Evolutionary conservation across 2,329 filamentous ascomycete species (phyloP).

Genomic region (Fusarium sambucinum): DNA sequence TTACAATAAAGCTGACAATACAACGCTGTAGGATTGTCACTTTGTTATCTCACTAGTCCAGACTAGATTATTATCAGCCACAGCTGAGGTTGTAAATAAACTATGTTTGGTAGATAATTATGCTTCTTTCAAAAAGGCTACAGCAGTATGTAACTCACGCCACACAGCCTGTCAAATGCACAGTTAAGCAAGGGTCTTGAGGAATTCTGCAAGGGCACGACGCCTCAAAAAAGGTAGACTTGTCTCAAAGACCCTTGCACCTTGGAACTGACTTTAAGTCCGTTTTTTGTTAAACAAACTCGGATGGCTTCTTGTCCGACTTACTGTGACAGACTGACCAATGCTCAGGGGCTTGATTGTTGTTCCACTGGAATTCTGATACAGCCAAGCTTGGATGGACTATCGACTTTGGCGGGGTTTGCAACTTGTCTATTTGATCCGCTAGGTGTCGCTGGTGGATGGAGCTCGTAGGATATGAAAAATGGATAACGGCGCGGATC

Average conservation of each 20-base stretch:
- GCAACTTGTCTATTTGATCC: constrained; percentile 9
- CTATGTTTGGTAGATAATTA: neutral
- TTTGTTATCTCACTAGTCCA: neutral
- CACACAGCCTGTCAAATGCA: neutral
- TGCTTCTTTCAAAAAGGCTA: neutral
- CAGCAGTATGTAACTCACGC: neutral
- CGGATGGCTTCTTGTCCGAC: neutral
- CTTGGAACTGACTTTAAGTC: neutral
- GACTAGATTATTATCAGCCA: neutral
- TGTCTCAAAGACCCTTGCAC: constrained; percentile 1
- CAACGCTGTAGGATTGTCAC: neutral
- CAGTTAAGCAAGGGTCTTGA: neutral
- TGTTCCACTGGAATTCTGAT: constrained; percentile 13
- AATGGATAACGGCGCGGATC: constrained; percentile 16
- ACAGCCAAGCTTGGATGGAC: constrained; percentile 15
- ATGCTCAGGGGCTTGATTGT: constrained; percentile 5
- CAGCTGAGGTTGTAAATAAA: neutral
- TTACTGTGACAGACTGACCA: neutral
- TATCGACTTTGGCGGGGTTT: constrained; percentile 6
- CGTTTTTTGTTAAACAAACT: neutral
- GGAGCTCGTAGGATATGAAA: constrained; percentile 11
- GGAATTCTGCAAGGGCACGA: neutral
- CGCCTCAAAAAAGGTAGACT: neutral
- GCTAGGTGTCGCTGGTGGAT: neutral
- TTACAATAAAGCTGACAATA: neutral